A percentile compares a stretch with the other conserved stretches of the same genome.
Conservation (phyloP, 1,139 yeast species). For the Scheffersomyces titani region DNA sequence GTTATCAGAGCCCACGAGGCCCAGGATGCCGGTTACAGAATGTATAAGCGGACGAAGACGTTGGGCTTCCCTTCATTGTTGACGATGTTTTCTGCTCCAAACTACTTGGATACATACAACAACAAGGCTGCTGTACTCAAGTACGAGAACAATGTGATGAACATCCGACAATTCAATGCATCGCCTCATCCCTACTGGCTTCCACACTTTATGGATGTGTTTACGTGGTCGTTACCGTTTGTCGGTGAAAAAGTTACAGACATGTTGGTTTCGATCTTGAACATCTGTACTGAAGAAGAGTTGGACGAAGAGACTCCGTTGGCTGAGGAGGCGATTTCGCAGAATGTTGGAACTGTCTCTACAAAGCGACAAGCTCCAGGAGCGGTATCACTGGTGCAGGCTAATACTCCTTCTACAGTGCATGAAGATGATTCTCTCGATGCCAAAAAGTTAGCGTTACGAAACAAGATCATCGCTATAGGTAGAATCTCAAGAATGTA, state of each 20-base stretch:
- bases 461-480: conserved; percentile 91
- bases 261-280: conserved; percentile 85
- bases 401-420: conserved; percentile 2
- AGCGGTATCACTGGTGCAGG: conserved; percentile 4
- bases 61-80: conserved; percentile 92
- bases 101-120: conserved; percentile 88
- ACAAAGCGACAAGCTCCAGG: conserved; percentile 12
- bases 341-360: conserved; percentile 2
- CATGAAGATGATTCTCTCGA: conserved; percentile 30
- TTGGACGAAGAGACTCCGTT: conserved; percentile 71
- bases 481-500: conserved; percentile 95
- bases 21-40: conserved; percentile 95
- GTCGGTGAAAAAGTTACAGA: conserved; percentile 97
- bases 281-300: conserved; percentile 95
- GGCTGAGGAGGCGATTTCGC: conserved; percentile 20
- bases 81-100: conserved; percentile 95
- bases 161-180: conserved; percentile 89
- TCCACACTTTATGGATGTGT: conserved; percentile 96
- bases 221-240: conserved; percentile 96
- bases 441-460: conserved; percentile 61
- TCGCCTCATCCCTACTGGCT: conserved; percentile 97
- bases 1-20: conserved; percentile 97
- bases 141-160: conserved; percentile 90
- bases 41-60: conserved; percentile 83
- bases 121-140: conserved; percentile 95